These are phyloP conservation scores for Kalanchoe fedtschenkoi DNA, from an alignment of 164 flowering plant genomes.

Conservation along the genomic window DNA sequence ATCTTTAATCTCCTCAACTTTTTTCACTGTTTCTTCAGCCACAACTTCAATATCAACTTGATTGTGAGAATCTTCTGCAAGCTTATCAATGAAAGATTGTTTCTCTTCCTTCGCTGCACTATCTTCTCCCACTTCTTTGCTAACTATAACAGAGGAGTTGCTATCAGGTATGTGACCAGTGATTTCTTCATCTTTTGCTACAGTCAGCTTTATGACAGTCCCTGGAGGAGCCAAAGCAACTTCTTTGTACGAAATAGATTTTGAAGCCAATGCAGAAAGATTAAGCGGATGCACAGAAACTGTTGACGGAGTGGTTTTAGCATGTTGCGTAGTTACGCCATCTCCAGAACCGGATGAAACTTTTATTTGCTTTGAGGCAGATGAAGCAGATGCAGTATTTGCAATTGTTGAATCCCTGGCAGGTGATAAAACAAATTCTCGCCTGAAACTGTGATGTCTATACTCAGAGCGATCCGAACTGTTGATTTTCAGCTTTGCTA, in stretches of 20 bases:
- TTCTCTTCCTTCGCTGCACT: conserved; percentile 19
- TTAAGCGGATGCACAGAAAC: conserved; percentile 18
- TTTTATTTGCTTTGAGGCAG: conserved; percentile 25
- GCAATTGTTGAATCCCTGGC: conserved; percentile 23
- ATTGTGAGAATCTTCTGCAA: not conserved
- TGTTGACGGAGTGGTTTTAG: conserved; percentile 19
- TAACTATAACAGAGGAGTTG: conserved; percentile 32
- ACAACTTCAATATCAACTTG: not conserved
- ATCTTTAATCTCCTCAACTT: conserved; percentile 21
- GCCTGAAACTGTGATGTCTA: conserved; percentile 19
- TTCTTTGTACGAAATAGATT: conserved; percentile 74
- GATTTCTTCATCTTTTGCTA: conserved; percentile 34
- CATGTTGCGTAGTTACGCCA: conserved; percentile 22
- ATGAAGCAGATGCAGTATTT: conserved; percentile 14
- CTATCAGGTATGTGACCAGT: conserved; percentile 21
- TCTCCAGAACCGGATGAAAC: conserved; percentile 15
- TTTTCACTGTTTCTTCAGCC: conserved; percentile 10
- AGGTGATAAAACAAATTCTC: conserved; percentile 21
- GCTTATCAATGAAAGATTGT: not conserved
- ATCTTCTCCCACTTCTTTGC: conserved; percentile 24
- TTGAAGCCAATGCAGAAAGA: conserved; percentile 44
- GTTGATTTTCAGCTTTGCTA: conserved; percentile 34
- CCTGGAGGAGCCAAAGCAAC: conserved; percentile 86
- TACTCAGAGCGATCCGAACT: conserved; percentile 20
- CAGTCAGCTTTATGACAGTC: conserved; percentile 45